These are phyloP conservation scores for Coleophoma cylindrospora DNA, from an alignment of 2,329 filamentous ascomycete species.

Conservation along the genomic window DNA sequence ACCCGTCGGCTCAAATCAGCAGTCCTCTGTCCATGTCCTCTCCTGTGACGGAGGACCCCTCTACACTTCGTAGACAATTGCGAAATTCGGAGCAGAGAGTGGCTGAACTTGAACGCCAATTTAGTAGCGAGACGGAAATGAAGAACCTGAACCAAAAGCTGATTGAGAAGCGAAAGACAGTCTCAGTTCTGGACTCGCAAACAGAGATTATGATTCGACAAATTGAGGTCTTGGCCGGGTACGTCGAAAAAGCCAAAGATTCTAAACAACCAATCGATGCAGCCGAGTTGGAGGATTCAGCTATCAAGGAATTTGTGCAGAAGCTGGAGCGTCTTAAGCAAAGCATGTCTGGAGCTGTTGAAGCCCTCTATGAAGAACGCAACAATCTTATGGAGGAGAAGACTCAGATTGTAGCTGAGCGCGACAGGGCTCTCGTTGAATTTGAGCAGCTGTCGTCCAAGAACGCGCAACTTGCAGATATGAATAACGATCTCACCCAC, in stretches of 20 bases:
- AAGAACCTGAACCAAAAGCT: slow-evolving; percentile 76
- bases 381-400: slow-evolving; percentile 84
- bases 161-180: slow-evolving; percentile 89
- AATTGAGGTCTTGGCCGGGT: slow-evolving; percentile 82
- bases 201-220: slow-evolving; percentile 94
- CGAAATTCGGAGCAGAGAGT: slow-evolving; percentile 79
- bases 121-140: slow-evolving; percentile 46
- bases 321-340: slow-evolving; percentile 59
- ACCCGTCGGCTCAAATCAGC: slow-evolving; percentile 51
- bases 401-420: slow-evolving; percentile 73
- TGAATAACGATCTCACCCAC: slow-evolving; percentile 93
- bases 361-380: slow-evolving; percentile 63
- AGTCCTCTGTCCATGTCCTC: slow-evolving; percentile 64
- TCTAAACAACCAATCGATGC: slow-evolving; percentile 76
- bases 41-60: slow-evolving; percentile 58
- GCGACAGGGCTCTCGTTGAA: slow-evolving; percentile 89
- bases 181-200: slow-evolving; percentile 89
- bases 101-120: slow-evolving; percentile 79
- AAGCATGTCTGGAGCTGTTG: slow-evolving; percentile 51
- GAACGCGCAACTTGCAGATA: slow-evolving; percentile 87
- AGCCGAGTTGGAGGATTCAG: slow-evolving; percentile 77
- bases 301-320: slow-evolving; percentile 87
- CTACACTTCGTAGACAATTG: slow-evolving; percentile 68
- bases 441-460: slow-evolving; percentile 93
- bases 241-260: slow-evolving; percentile 81